Base-by-base conservation (phyloP, 352 stramenopile genomes). In the Aphanomyces euteiches region DNA sequence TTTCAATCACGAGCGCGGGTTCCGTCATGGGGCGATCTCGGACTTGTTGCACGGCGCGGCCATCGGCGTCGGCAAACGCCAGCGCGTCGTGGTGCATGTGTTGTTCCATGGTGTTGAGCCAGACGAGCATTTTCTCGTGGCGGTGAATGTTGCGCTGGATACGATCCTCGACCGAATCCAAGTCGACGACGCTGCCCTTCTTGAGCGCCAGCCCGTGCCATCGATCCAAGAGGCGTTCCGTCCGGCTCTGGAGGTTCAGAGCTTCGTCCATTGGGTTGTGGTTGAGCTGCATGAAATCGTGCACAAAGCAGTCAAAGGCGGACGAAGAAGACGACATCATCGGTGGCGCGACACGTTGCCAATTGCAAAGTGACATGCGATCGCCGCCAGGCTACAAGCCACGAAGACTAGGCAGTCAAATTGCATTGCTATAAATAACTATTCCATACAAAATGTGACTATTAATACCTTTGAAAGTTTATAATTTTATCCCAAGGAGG, bases 111-210 rank as follows among this genome's bases (percentile, higher is more conserved):
- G 54, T 40, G 6, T 12, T 15, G 54, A 61, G 54, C 54, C 54
- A 61, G 28, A 17, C 54, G 17, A 61, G 54, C 15, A 39, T 61
- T 5, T 61, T 61, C 34, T 61, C 21, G 34, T 61, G 54, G 13
- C 54, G 54, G 37, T 61, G 19, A 15, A 61, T 61, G 54, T 61
- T 61, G 54, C 54, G 54, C n/a, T 61, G 54, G 21, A 61, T 61
- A 5, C 54, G 54, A 12, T 19, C 54, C 43, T 61, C 54, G n/a
- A 61, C 54, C 0, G 54, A 37, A 3, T 61, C 34, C 19, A 61
- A 8, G 34, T 61, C 28, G 54, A 45, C 5, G 37, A 12, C 36
- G 15, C 17, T 58, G 50, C 50, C 17, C n/a, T 37, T 37, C 28
- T 61, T 61, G 54, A 61, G 54, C 17, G 43, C 54, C 3, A 61